phyloP scores from a whole-genome alignment of 139 green algal species.

The Dunaliella primolecta region DNA sequence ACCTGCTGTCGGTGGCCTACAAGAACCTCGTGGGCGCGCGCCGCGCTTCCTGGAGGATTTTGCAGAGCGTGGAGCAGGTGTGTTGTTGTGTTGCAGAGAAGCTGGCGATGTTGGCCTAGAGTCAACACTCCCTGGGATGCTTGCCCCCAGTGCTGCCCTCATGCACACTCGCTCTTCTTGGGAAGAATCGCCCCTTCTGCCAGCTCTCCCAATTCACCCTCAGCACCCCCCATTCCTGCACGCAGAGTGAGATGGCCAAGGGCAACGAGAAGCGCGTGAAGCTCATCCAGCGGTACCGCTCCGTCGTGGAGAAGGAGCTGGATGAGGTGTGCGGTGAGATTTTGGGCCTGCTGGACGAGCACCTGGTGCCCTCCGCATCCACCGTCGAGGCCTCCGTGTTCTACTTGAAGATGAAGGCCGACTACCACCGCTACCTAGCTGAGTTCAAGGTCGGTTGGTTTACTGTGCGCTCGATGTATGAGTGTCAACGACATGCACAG shows the following conservation, averaged over 20 bases:
- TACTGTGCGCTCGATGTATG: neutral
- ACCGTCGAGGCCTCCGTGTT: conserved; percentile 97
- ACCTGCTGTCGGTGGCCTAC: conserved; percentile 85
- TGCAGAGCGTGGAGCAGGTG: conserved; percentile 91
- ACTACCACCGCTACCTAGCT: conserved; percentile 98
- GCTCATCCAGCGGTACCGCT: conserved; percentile 62
- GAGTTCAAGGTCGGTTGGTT: conserved; percentile 87
- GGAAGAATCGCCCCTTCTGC: too few species aligned
- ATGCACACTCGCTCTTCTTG: too few species aligned
- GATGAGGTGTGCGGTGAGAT: conserved; percentile 79
- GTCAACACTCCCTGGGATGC: too few species aligned
- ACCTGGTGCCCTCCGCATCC: conserved; percentile 90
- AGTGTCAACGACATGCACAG: neutral
- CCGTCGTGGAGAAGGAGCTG: conserved; percentile 87
- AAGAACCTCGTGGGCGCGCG: conserved; percentile 96
- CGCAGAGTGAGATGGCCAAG: conserved; percentile 91
- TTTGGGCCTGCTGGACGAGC: conserved; percentile 90
- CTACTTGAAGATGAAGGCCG: conserved; percentile 91
- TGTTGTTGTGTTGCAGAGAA: neutral
- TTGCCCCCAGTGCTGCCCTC: too few species aligned
- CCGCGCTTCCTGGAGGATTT: conserved; percentile 93
- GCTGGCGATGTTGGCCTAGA: too few species aligned
- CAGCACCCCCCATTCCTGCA: neutral
- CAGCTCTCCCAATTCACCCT: too few species aligned
- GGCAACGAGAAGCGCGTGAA: conserved; percentile 88